Base-by-base conservation (phyloP, 352 stramenopile species). In the Thraustochytrium sp. region DNA sequence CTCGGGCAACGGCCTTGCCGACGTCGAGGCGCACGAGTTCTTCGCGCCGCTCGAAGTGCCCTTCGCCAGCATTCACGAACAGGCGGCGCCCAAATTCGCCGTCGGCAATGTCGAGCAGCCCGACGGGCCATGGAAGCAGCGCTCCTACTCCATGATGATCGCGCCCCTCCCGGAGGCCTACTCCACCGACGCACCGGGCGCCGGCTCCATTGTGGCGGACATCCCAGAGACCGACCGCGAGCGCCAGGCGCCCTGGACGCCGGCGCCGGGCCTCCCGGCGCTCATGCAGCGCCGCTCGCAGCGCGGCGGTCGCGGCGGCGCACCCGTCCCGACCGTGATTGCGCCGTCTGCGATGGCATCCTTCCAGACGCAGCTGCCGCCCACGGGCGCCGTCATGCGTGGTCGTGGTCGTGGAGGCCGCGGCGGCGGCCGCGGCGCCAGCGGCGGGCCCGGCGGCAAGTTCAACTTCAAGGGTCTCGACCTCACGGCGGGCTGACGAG, bases 131-230 rank as follows among this genome's bases (percentile, higher is more conserved):
- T 84, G 75, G 75, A 84, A n/a, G 9, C 75, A 84, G 34, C 55
- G 75, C 26, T 44, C 75, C 5, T 84, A 83, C 9, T 62, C 36
- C 1, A 84, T 84, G 59, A 76, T 84, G 55, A 76, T 56, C 29
- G 55, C 75, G 9, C 74, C 74, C 9, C 37, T 84, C 4, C 75
- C 75, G 16, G 29, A 80, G 36, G 51, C 34, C 18, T 84, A 76
- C 37, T 38, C 63, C 36, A 36, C 34, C 26, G 59, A 11, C 16
- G 29, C 59, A 26, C 16, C 26, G 9, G 34, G 13, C 2, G 16
- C 59, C 13, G 21, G 26, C 40, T 72, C 59, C 13, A 72, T 72
- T 72, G 59, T 72, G n/a, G 9, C 23, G 42, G 26, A 44, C 29
- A 72, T 72, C 26, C 13, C 59, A n/a, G 59, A 72, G 36, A 49